Base-by-base conservation (phyloP, 108 stramenopile species). In the Parmales sp. region DNA sequence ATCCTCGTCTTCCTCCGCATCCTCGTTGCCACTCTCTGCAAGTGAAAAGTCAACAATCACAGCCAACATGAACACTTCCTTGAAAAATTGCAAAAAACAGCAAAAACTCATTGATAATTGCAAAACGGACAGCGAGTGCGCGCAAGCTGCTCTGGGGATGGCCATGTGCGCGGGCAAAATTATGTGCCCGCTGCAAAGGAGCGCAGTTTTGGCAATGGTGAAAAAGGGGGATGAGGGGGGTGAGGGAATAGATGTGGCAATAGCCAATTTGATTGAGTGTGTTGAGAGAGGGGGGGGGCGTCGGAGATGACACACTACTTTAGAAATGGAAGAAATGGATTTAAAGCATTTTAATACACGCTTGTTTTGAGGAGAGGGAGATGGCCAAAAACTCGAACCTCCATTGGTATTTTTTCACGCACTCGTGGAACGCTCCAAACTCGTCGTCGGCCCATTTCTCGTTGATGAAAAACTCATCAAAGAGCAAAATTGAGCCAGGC, bases 111-210 rank as follows among this genome's bases (percentile, higher is more conserved):
- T 95, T 7, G 66, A 78, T 23, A 60, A 51, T 8, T 92, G 91
- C 65, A 31, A 45, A 9, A 65, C 77, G 5, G 92, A 93, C 18
- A 82, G 79, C 43, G 87, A 89, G 45, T 87, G 87, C 65, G 37
- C 76, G 18, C 81, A 75, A 48, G 90, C 91, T 7, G 82, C 78
- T 44, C 74, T 92, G 76, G 94, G 85, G 37, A 79, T 95, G 71
- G 93, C 88, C 23, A 83, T 86, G 49, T 92, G 94, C 71, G 81
- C 89, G 70, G 92, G 81, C 23, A 77, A 87, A 51, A 69, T 79
- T 37, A 69, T 87, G 34, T 95, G 94, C 78, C 86, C 89, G 13
- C 70, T 92, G 3, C 91, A 92, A 68, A 85, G 90, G 65, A 51
- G 68, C 37, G 75, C 73, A 67, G 67, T 92, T 25, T 7, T 72